Conservation (phyloP, 805 yeast genomes). For the Wickerhamiella siamensis region DNA sequence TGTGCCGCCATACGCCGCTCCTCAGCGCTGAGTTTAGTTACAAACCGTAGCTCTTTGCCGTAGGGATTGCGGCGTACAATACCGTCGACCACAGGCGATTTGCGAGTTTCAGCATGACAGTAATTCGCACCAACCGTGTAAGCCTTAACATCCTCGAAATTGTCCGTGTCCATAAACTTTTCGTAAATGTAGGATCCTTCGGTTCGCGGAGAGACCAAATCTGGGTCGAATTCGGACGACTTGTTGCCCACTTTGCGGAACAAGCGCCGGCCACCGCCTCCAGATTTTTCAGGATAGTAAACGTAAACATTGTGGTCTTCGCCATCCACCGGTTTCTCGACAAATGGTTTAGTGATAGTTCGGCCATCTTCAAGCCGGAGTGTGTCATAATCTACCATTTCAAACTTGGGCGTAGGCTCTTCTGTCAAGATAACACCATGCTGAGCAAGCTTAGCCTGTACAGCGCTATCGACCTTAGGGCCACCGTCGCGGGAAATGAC, state of each 20-base stretch:
- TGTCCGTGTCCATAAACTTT: slow-evolving; percentile 93
- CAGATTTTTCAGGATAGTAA: slow-evolving; percentile 73
- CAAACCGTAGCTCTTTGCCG: slow-evolving; percentile 88
- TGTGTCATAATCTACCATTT: slow-evolving; percentile 74
- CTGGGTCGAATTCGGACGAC: slow-evolving; percentile 88
- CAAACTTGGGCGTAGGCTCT: slow-evolving; percentile 58
- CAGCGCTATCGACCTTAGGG: slow-evolving; percentile 61
- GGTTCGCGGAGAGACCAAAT: slow-evolving; percentile 57
- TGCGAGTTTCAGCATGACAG: slow-evolving; percentile 97
- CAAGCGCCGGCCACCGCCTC: slow-evolving; percentile 94
- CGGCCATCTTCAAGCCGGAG: slow-evolving; percentile 64
- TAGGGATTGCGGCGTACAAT: slow-evolving; percentile 93
- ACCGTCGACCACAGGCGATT: slow-evolving; percentile 99
- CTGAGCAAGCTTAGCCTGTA: slow-evolving; percentile 41
- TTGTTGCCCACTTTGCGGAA: slow-evolving; percentile 95
- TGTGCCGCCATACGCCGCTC: slow-evolving; percentile 71
- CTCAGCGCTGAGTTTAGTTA: slow-evolving; percentile 60
- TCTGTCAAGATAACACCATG: slow-evolving; percentile 44
- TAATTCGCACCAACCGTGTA: slow-evolving; percentile 84
- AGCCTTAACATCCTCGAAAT: slow-evolving; percentile 96
- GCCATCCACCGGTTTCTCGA: slow-evolving; percentile 97
- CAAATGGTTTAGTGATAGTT: slow-evolving; percentile 73
- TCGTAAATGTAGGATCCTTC: slow-evolving; percentile 89
- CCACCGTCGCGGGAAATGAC: slow-evolving; percentile 96
- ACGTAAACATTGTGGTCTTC: slow-evolving; percentile 95